These are phyloP conservation scores for Lignosus rhinocerotis DNA, from an alignment of 1,284 basidiomycete genomes.

Conservation along the genomic window DNA sequence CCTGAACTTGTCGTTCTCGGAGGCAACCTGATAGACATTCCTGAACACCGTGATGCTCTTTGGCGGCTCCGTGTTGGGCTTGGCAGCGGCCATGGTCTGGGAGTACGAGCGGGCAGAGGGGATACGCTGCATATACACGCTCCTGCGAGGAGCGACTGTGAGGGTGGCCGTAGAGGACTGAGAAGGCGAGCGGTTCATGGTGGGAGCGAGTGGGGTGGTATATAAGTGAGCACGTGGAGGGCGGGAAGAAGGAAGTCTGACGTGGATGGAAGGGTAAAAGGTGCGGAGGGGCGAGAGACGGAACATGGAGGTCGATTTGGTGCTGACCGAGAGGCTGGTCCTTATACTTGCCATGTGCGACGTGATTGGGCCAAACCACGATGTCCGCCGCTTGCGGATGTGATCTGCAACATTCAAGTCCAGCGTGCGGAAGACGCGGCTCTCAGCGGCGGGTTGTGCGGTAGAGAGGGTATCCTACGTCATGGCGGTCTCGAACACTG, in stretches of 20 bases:
- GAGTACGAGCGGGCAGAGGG: neutral
- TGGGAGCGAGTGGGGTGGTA: neutral
- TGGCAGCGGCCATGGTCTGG: constrained; percentile 13
- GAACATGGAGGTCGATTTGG: neutral
- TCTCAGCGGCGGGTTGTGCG: too few species aligned
- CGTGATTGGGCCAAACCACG: neutral
- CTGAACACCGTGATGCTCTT: constrained; percentile 31
- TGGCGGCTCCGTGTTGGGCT: constrained; percentile 34
- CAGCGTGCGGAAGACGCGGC: too few species aligned
- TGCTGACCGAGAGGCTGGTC: neutral
- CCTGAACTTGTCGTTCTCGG: constrained; percentile 32
- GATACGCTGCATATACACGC: neutral
- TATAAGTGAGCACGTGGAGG: neutral
- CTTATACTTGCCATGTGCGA: neutral
- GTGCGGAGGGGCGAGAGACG: neutral
- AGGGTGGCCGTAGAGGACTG: neutral
- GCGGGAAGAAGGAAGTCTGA: neutral
- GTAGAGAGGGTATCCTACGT: too few species aligned
- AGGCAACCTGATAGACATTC: constrained; percentile 28
- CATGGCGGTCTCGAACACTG: too few species aligned
- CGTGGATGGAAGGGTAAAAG: neutral
- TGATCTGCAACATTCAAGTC: neutral
- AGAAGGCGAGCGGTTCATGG: constrained; percentile 5
- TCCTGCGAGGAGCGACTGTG: neutral
- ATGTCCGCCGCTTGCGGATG: neutral